Conservation (phyloP, 192 early-diverging fungal species). For the Coemansia sp. region DNA sequence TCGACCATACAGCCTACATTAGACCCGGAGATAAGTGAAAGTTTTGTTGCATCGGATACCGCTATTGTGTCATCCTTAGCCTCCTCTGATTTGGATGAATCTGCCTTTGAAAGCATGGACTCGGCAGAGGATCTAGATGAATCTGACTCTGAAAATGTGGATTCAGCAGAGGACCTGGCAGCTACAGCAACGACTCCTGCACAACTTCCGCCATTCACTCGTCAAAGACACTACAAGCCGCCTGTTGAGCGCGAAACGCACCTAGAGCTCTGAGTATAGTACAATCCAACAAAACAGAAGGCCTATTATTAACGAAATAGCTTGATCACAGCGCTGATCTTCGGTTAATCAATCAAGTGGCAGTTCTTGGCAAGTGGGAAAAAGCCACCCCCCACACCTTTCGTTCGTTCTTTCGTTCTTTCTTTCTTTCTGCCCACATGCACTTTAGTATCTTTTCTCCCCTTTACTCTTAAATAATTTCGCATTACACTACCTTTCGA, state of each 20-base stretch:
- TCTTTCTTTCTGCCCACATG: background rate
- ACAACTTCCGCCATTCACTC: background rate
- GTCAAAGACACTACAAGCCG: background rate
- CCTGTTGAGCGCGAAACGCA: constrained; percentile 3
- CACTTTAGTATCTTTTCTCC: background rate
- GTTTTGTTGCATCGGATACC: too few species aligned
- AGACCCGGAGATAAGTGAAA: too few species aligned
- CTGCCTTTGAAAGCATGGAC: too few species aligned
- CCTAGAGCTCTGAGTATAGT: background rate
- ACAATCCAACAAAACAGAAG: too few species aligned
- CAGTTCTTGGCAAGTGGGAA: background rate
- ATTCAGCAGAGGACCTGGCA: background rate
- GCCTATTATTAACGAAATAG: too few species aligned
- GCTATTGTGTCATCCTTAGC: too few species aligned
- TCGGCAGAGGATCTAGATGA: background rate
- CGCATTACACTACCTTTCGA: background rate
- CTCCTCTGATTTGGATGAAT: too few species aligned
- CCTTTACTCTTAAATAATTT: background rate
- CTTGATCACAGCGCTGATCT: background rate
- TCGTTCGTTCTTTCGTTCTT: background rate
- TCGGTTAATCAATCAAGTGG: too few species aligned
- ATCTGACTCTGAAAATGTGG: background rate
- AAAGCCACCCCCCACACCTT: background rate
- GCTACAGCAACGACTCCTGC: background rate
- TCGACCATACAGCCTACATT: too few species aligned